Evolutionary conservation across 495 filamentous ascomycete genomes (phyloP).

Genomic region (Lophiostoma macrostomum): DNA sequence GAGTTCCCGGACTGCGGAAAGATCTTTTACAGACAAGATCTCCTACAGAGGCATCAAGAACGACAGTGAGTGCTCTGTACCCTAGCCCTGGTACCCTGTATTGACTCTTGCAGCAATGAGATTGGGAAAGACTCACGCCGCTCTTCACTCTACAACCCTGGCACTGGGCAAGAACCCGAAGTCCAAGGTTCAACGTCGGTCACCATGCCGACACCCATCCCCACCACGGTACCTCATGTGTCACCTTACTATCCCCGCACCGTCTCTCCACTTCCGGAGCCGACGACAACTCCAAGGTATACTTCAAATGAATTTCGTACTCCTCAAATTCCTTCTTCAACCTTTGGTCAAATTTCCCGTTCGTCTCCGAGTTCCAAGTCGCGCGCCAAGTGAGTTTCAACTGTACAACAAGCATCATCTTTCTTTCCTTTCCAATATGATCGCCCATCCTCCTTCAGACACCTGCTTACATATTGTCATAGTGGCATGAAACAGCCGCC

Average conservation of each 20-base stretch:
- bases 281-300: conserved; percentile 33
- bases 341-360: conserved; percentile 28
- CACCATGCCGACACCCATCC: conserved; percentile 6
- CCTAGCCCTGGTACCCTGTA: too few species aligned
- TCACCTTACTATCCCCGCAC: conserved; percentile 4
- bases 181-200: conserved; percentile 12
- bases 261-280: conserved; percentile 19
- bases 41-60: conserved; percentile 75
- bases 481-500: conserved; percentile 14
- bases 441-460: not conserved
- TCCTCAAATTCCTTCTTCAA: conserved; percentile 31
- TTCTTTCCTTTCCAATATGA: conserved; percentile 17
- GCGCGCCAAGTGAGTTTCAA: conserved; percentile 31
- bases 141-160: conserved; percentile 15
- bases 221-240: conserved; percentile 7
- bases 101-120: conserved; percentile 29
- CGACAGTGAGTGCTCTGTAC: conserved; percentile 58
- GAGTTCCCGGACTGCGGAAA: conserved; percentile 59
- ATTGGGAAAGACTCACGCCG: conserved; percentile 22
- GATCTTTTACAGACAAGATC: conserved; percentile 68
- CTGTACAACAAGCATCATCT: conserved; percentile 17
- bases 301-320: conserved; percentile 32
- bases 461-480: conserved; percentile 2
- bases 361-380: conserved; percentile 26
- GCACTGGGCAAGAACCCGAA: conserved; percentile 12